These are phyloP conservation scores for Erythrophleum fordii DNA, from an alignment of 306 rosid genomes.

Conservation along the genomic window DNA sequence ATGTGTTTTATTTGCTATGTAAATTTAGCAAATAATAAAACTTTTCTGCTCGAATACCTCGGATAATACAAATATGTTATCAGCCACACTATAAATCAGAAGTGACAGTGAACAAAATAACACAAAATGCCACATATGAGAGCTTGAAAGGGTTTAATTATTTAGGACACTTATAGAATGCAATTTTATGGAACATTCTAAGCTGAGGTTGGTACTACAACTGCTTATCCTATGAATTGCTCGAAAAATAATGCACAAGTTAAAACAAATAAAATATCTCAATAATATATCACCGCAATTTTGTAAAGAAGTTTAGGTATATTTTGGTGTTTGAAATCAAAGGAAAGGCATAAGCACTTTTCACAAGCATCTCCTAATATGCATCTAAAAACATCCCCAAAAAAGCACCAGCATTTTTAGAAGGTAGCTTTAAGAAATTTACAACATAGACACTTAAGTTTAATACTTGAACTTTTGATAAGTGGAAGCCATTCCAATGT, in stretches of 20 bases:
- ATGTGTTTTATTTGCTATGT: not conserved
- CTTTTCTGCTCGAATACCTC: not conserved
- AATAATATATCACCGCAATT: not conserved
- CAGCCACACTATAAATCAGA: not conserved
- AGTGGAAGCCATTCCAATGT: not conserved
- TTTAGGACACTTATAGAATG: not conserved
- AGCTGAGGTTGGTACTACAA: not conserved
- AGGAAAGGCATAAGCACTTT: not conserved
- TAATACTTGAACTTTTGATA: not conserved
- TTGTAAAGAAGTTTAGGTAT: not conserved
- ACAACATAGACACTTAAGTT: not conserved
- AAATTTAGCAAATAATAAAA: not conserved
- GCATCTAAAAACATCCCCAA: not conserved
- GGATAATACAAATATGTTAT: not conserved
- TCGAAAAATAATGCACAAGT: not conserved
- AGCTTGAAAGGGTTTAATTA: not conserved
- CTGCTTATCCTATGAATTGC: not conserved
- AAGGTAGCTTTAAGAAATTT: not conserved
- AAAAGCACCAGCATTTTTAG: not conserved
- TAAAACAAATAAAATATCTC: not conserved
- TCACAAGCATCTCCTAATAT: not conserved
- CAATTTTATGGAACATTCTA: not conserved
- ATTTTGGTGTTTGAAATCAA: not conserved
- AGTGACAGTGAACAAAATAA: conserved; percentile 18
- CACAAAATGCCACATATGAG: conserved; percentile 2